Conservation (phyloP, 1,284 basidiomycete species). For the Moesziomyces sp. region DNA sequence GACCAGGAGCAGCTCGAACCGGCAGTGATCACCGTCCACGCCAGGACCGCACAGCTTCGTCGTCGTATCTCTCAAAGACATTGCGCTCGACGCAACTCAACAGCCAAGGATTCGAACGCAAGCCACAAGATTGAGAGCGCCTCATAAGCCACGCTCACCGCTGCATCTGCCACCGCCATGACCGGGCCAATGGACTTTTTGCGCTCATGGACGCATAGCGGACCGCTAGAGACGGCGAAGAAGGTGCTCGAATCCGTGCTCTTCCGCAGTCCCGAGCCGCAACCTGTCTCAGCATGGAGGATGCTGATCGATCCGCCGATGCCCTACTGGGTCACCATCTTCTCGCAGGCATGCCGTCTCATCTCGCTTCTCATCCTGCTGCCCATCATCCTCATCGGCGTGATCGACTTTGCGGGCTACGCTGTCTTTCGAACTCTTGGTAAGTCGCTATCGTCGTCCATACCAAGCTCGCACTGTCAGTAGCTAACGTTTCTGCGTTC, state of each 20-base stretch:
- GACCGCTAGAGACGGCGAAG: slow-evolving; percentile 2
- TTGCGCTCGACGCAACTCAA: too few species aligned
- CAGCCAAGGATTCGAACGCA: too few species aligned
- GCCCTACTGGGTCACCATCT: slow-evolving; percentile 32
- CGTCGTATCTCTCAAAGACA: too few species aligned
- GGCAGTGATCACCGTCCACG: too few species aligned
- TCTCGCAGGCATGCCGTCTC: slow-evolving; percentile 34
- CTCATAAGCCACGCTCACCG: background rate
- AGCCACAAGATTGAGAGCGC: too few species aligned
- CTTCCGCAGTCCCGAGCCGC: slow-evolving; percentile 33
- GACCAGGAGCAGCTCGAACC: too few species aligned
- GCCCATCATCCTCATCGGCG: slow-evolving; percentile 48
- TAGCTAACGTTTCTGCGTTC: background rate
- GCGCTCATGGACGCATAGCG: slow-evolving; percentile 15
- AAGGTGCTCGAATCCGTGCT: slow-evolving; percentile 23
- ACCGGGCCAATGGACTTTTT: slow-evolving; percentile 4
- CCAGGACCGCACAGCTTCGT: too few species aligned
- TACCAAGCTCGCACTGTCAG: too few species aligned
- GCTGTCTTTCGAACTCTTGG: slow-evolving; percentile 61
- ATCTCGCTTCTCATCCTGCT: slow-evolving; percentile 52
- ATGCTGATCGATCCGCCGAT: slow-evolving; percentile 40
- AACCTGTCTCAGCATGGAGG: slow-evolving; percentile 23
- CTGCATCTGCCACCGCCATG: slow-evolving; percentile 11
- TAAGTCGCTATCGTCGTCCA: slow-evolving; percentile 18
- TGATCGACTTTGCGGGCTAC: slow-evolving; percentile 60